Conservation (phyloP, 352 stramenopile species). For the Phytophthora kernoviae region DNA sequence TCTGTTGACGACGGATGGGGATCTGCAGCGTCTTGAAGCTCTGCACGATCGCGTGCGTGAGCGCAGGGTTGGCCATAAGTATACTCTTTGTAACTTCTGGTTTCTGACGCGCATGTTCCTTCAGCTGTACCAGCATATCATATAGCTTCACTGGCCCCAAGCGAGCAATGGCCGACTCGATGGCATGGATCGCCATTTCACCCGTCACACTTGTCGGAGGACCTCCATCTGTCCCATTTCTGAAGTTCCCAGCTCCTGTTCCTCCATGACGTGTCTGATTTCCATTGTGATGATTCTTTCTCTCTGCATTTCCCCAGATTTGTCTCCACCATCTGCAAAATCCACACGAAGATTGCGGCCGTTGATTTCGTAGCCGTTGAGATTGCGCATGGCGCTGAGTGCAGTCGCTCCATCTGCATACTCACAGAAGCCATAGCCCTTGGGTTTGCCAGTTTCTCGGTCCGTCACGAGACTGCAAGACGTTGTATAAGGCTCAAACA, state of each 20-base stretch:
- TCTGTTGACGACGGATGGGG: constrained; percentile 63
- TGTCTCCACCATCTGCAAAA: constrained; percentile 80
- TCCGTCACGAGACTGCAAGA: constrained; percentile 77
- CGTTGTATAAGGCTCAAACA: background rate
- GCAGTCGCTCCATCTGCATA: constrained; percentile 85
- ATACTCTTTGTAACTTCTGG: constrained; percentile 82
- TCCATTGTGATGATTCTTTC: constrained; percentile 33
- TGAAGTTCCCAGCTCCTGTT: constrained; percentile 29
- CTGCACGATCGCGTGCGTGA: constrained; percentile 86
- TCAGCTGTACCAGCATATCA: constrained; percentile 82
- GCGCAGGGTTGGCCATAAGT: constrained; percentile 71
- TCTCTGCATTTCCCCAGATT: constrained; percentile 38
- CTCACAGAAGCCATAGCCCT: constrained; percentile 88
- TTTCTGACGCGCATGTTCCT: constrained; percentile 77
- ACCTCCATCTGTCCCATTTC: constrained; percentile 29
- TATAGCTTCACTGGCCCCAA: constrained; percentile 82
- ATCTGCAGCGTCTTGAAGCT: constrained; percentile 88
- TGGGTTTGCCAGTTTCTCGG: constrained; percentile 83
- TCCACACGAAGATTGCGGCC: constrained; percentile 84
- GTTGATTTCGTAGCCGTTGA: constrained; percentile 87
- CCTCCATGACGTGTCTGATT: constrained; percentile 23
- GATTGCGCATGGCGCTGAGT: constrained; percentile 84
- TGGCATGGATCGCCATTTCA: constrained; percentile 80
- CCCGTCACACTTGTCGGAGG: constrained; percentile 54
- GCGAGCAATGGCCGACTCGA: constrained; percentile 71